These are phyloP conservation scores for Akanthomyces muscarius DNA, from an alignment of 2,329 filamentous ascomycete species.

Conservation along the genomic window DNA sequence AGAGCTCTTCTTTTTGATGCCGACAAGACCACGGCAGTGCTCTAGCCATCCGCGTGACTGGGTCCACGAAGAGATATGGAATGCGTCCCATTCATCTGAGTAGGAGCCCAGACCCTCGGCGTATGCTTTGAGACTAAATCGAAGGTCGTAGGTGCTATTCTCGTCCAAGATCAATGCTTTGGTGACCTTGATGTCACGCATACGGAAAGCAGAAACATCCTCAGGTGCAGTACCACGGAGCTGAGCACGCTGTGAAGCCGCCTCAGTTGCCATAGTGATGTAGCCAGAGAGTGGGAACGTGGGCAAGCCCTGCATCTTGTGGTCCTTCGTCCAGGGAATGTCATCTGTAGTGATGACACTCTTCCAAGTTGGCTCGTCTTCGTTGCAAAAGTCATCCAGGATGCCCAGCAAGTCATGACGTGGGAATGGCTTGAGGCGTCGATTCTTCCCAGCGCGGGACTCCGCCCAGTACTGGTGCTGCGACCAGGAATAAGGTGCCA, in stretches of 20 bases:
- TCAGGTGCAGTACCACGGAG: conserved; percentile 23
- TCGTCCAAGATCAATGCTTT: conserved; percentile 28
- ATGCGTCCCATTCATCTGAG: conserved; percentile 51
- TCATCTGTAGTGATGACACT: conserved; percentile 45
- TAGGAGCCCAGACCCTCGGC: conserved; percentile 28
- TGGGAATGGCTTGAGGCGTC: conserved; percentile 37
- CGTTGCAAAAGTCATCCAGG: conserved; percentile 40
- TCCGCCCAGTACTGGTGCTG: conserved; percentile 47
- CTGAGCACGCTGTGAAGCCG: conserved; percentile 34
- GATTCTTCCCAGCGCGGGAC: conserved; percentile 39
- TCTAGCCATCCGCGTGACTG: conserved; percentile 52
- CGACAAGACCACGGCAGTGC: conserved; percentile 52
- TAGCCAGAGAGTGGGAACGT: conserved; percentile 54
- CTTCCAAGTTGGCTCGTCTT: conserved; percentile 46
- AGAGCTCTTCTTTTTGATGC: conserved; percentile 28
- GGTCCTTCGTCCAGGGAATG: conserved; percentile 55
- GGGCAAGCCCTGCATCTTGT: conserved; percentile 52
- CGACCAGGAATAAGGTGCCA: conserved; percentile 47
- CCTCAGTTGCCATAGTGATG: conserved; percentile 49
- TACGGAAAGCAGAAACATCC: conserved; percentile 20
- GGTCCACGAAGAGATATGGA: conserved; percentile 52
- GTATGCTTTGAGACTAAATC: conserved; percentile 25
- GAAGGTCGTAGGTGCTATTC: conserved; percentile 24
- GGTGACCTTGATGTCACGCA: conserved; percentile 27
- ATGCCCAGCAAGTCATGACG: conserved; percentile 46